Evolutionary conservation across 352 stramenopile species (phyloP), one percentile per base, ranked within the genome.

Genomic region (Aphanomyces euteiches): DNA sequence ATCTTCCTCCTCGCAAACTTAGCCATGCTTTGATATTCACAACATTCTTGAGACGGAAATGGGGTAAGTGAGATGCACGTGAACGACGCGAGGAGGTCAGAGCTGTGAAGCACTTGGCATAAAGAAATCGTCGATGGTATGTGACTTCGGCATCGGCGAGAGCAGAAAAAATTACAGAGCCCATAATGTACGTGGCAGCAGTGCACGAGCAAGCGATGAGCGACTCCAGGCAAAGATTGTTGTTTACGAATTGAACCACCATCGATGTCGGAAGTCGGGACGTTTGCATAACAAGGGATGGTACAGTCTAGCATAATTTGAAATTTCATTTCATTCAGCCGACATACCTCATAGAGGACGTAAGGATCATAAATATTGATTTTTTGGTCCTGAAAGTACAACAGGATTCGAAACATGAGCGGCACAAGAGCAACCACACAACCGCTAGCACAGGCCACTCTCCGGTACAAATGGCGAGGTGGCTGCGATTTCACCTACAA

Each of bases 11-110:
- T 17, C 89, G 84, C 47, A 96, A 78, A 7, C 88, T 90, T 66
- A 96, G 90, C 89, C 89, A 96, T 37, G 88, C 86, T 63, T 94
- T 93, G 73, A 96, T 96, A 72, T 95, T 96, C 36, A 93, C 81
- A 2, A 94, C 87, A 68, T 96, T 96, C 75, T 96, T 96, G 19
- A 96, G 77, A 50, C 87, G 85, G 63, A 96, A 96, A 66, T 96
- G 86, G 4, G 89, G 89, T 47, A 96, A 61, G 66, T 93, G 90
- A 50, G 89, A 88, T 70, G 90, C 77, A 47, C 87, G 78, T 17
- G 89, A 92, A 40, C 88, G 85, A 38, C 87, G 81, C 58, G 87
- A 90, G 8, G 88, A 96, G 12, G 89, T 96, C 58, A 96, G 75
- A 21, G 87, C 87, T 21, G 86, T 94, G 72, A 96, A 96, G 63